Evolutionary conservation across 441 rosid species (phyloP).

Genomic region (Metrosideros polymorpha): DNA sequence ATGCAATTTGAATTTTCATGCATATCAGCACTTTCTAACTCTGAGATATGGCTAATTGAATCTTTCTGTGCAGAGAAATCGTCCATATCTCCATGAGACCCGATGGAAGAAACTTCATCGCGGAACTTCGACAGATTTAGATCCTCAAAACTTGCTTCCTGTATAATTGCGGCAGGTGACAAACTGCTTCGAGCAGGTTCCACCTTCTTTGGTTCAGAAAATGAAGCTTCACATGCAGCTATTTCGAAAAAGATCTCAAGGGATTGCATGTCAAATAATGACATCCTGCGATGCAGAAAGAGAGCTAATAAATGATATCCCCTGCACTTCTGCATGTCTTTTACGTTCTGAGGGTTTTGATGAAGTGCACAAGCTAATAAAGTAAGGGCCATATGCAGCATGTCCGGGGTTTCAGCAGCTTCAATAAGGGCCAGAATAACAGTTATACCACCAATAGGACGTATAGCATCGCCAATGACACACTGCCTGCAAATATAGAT

Average conservation of each 20-base stretch:
- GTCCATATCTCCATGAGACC: constrained; percentile 96
- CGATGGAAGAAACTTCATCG: constrained; percentile 83
- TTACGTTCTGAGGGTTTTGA: constrained; percentile 95
- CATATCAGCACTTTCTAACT: constrained; percentile 79
- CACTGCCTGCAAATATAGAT: constrained; percentile 76
- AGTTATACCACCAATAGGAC: constrained; percentile 88
- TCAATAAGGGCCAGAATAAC: constrained; percentile 94
- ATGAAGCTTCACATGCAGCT: constrained; percentile 99
- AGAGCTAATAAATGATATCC: constrained; percentile 99
- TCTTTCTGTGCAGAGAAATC: constrained; percentile 91
- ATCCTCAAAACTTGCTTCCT: constrained; percentile 79
- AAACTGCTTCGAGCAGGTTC: constrained; percentile 26
- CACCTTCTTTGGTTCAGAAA: constrained; percentile 88
- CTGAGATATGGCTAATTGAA: constrained; percentile 93
- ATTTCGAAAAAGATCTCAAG: constrained; percentile 96
- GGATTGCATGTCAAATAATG: constrained; percentile 94
- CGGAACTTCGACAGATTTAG: constrained; percentile 75
- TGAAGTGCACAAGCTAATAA: constrained; percentile 93
- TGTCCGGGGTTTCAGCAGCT: constrained; percentile 92
- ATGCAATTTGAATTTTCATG: constrained; percentile 96
- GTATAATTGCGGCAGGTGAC: constrained; percentile 47
- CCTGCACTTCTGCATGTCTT: constrained; percentile 95
- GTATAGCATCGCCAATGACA: constrained; percentile 92
- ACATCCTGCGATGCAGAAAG: constrained; percentile 88
- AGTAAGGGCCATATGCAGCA: constrained; percentile 97